Evolutionary conservation across 2,329 filamentous ascomycete species (phyloP).

Genomic region (Rugonectria rugulosa): DNA sequence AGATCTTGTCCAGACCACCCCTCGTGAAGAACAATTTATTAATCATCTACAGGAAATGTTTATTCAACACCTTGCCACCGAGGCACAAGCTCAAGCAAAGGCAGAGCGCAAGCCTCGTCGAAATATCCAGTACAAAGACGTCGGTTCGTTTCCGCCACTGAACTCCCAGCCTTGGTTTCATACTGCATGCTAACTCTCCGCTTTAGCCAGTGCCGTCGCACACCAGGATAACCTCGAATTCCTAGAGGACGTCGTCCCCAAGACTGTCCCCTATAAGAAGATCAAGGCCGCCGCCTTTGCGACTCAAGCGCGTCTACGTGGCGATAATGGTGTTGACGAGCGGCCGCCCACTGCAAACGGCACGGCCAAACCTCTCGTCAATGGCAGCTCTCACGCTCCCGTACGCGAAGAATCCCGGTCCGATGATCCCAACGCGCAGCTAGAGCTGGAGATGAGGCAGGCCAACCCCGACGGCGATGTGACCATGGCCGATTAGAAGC

Average conservation of each 20-base stretch:
- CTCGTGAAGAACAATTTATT: neutral
- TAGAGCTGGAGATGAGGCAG: conserved; percentile 63
- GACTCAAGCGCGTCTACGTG: conserved; percentile 53
- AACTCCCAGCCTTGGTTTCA: neutral
- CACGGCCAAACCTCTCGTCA: conserved; percentile 40
- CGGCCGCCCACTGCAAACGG: conserved; percentile 36
- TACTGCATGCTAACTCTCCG: conserved; percentile 15
- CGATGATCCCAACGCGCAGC: conserved; percentile 59
- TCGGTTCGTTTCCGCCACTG: conserved; percentile 65
- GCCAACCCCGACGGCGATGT: conserved; percentile 61
- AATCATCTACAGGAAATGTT: conserved; percentile 79
- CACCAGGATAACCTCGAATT: conserved; percentile 96
- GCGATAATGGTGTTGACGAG: conserved; percentile 48
- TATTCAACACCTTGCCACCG: conserved; percentile 86
- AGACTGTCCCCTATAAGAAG: conserved; percentile 81
- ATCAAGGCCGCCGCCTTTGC: conserved; percentile 71
- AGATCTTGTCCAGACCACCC: neutral
- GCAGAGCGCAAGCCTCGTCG: conserved; percentile 89
- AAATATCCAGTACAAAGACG: conserved; percentile 95
- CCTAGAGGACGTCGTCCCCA: conserved; percentile 87
- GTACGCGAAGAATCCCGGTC: conserved; percentile 36
- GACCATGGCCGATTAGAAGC: conserved; percentile 66
- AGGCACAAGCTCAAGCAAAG: conserved; percentile 87
- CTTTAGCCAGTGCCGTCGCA: conserved; percentile 79
- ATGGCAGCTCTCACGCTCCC: conserved; percentile 37